Evolutionary conservation across 2,329 filamentous ascomycete genomes (phyloP), one percentile per base, ranked within the genome.

Genomic region (Sodiomyces alkalinus): DNA sequence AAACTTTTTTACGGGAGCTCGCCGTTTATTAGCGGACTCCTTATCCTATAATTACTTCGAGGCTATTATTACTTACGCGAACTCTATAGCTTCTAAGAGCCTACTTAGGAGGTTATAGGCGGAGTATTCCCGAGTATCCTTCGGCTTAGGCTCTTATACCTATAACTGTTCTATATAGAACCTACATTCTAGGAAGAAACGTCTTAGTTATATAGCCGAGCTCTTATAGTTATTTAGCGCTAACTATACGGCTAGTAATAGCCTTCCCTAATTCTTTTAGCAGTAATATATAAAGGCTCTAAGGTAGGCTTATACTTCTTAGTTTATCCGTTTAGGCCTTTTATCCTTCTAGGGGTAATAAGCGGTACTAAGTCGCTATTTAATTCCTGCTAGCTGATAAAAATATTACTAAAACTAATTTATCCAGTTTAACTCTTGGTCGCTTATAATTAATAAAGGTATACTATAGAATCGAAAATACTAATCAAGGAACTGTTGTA

Each of bases 311-410:
- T 31, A 22, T n/a, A 27, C 22, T 16, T 31, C 23, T 15, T 27
- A 19, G 13, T 31, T 31, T 3, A 27, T 12, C 8, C 13, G 8
- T n/a, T 31, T n/a, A 2, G 15, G 23, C 8, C 24, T 16, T 4
- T 19, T 19, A 23, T 31, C 11, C n/a, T 7, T 32, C 15, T 32
- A 21, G 10, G 10, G 16, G 26, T 32, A 26, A 5, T 32, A 32
- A 11, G 4, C 5, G 6, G 13, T 32, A 21, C 21, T 31, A 14
- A 31, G 15, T 5, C 13, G 19, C 19, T 31, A 19, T 13, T 31
- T 9, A 12, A 23, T 23, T 11, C 18, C 12, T 17, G 15, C 10
- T 5, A 17, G 11, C 4, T 25, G 12, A 12, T 17, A 28, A 17
- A 32, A 27, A 13, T 27, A 20, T 12, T n/a, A 11, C 23, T 22